phyloP scores from a whole-genome alignment of 2,329 filamentous ascomycete genomes.

The Cordyceps cateniannulata region DNA sequence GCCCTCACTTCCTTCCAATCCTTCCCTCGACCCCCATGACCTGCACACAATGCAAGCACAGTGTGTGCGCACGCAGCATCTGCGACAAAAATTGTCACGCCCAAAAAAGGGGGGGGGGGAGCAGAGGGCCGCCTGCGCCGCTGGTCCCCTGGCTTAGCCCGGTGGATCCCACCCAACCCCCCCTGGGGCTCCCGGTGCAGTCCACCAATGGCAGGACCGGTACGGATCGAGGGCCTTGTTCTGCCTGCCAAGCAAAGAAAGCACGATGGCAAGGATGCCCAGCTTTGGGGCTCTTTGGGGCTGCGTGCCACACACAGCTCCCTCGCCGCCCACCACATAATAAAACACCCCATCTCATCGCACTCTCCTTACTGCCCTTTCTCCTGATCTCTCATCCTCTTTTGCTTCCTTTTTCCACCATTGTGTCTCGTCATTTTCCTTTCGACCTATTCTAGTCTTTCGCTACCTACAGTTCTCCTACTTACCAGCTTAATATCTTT shows the following conservation, averaged over 20 bases:
- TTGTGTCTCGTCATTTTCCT: neutral
- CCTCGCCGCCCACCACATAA: conserved; percentile 3
- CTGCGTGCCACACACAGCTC: neutral
- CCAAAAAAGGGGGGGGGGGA: neutral
- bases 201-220: neutral
- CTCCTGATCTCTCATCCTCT: conserved; percentile 1
- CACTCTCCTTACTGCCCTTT: neutral
- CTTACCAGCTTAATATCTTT: neutral
- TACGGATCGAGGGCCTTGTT: neutral
- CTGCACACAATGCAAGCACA: neutral
- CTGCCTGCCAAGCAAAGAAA: too few species aligned
- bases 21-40: neutral
- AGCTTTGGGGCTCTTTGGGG: neutral
- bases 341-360: conserved; percentile 13
- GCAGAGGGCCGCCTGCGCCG: too few species aligned
- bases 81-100: neutral
- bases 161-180: too few species aligned
- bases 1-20: too few species aligned
- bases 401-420: neutral
- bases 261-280: too few species aligned
- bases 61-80: neutral
- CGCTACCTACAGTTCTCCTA: conserved; percentile 4
- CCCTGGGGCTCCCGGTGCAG: neutral
- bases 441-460: conserved; percentile 13
- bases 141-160: too few species aligned